phyloP scores from a whole-genome alignment of 148 eudicot species.

The Camellia japonica region DNA sequence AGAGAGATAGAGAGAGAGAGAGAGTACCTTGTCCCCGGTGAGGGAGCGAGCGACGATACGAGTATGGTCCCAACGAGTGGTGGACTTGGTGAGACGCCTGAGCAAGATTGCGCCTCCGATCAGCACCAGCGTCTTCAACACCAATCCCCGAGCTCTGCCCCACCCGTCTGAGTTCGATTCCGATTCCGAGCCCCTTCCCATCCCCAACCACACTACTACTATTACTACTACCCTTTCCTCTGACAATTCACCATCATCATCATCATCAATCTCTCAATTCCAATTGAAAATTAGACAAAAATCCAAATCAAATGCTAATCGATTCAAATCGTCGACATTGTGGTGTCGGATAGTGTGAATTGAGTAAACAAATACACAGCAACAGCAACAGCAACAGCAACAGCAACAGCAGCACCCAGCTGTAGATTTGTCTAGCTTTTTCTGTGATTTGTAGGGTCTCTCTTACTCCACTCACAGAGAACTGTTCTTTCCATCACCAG shows the following conservation, averaged over 20 bases:
- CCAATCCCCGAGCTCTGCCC: slow-evolving; percentile 63
- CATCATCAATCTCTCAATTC: background rate
- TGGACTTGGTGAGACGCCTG: slow-evolving; percentile 78
- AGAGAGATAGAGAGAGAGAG: background rate
- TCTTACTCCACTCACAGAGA: too few species aligned
- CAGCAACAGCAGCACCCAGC: background rate
- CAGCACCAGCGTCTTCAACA: slow-evolving; percentile 56
- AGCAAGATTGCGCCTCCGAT: slow-evolving; percentile 82
- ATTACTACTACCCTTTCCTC: background rate
- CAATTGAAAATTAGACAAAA: slow-evolving; percentile 2
- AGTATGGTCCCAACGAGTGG: slow-evolving; percentile 91
- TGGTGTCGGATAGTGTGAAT: background rate
- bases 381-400: background rate
- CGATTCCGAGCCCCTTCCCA: slow-evolving; percentile 15
- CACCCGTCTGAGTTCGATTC: slow-evolving; percentile 45
- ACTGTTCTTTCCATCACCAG: too few species aligned
- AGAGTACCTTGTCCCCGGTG: slow-evolving; percentile 62
- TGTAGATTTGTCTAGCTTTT: background rate
- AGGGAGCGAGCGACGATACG: slow-evolving; percentile 60
- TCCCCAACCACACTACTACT: background rate
- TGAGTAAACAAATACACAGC: background rate
- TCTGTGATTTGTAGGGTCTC: background rate
- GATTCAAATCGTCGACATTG: background rate
- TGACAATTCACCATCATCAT: background rate
- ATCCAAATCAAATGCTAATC: background rate